Base-by-base conservation (phyloP, 2,329 filamentous ascomycete genomes). In the Ceratocystis diversiconidia region DNA sequence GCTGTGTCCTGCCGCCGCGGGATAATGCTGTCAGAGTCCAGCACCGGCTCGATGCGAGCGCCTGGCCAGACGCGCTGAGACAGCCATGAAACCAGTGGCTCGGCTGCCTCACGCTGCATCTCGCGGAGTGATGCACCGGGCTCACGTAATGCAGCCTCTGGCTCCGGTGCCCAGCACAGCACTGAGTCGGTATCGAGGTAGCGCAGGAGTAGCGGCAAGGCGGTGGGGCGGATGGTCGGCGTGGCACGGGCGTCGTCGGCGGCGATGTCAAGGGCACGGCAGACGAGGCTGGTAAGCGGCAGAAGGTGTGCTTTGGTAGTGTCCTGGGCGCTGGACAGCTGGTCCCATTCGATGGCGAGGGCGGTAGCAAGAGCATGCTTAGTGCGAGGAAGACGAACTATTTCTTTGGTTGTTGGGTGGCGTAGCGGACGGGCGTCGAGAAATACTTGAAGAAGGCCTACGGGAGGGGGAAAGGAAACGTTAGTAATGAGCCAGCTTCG, bases 111-210 rank as follows among this genome's bases (percentile, higher is more conserved):
- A 71, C 85, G 82, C 76, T 99, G 94, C 22, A 86, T 77, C 59
- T 88, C 81, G 17, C 90, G 81, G 63, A 99, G 79, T 6, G 81
- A 84, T n/a, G 55, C 44, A 3, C 64, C 62, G 17, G 60, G 65
- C 43, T 65, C 68, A 36, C 52, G 62, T 71, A 85, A 79, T 44
- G 77, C 77, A 10, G 75, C 75, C 3, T 78, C 79, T 65, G 80
- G 79, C 1, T 79, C 78, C 50, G 83, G 80, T 28, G 81, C 90
- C 89, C 91, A 96, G 81, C 92, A 97, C 1, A 99, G 83, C 44
- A 97, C 77, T 0, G 90, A 92, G 76, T 99, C 94, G 0, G 94
- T 97, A 71, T 91, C 86, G 30, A 99, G 82, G 75, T 97, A 97
- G 60, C 88, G 83, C 80, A 97, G 82, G 63, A 94, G 77, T 69